Conservation (phyloP, 495 filamentous ascomycete genomes). For the Saxophila tyrrhenica region DNA sequence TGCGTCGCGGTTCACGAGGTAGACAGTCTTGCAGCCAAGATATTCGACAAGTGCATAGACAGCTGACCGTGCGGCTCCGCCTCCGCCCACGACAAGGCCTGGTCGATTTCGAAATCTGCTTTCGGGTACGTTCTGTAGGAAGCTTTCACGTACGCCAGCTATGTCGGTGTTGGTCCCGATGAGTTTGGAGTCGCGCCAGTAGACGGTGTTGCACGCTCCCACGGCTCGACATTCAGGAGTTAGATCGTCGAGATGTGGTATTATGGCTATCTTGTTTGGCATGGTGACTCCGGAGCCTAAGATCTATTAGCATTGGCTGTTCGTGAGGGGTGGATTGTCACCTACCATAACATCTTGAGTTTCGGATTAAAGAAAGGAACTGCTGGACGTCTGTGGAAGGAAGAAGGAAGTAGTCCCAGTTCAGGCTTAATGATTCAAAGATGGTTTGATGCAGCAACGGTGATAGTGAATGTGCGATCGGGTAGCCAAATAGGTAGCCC, state of each 20-base stretch:
- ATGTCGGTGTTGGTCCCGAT: constrained; percentile 69
- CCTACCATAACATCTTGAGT: constrained; percentile 43
- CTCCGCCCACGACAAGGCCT: constrained; percentile 53
- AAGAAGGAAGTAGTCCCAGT: constrained; percentile 50
- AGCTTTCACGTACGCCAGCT: constrained; percentile 57
- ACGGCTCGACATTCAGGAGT: constrained; percentile 56
- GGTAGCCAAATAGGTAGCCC: constrained; percentile 47
- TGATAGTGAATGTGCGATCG: constrained; percentile 56
- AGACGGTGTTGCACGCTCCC: constrained; percentile 66
- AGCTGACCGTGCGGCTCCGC: constrained; percentile 52
- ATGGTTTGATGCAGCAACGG: constrained; percentile 57
- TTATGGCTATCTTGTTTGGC: constrained; percentile 62
- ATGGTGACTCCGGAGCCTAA: constrained; percentile 57
- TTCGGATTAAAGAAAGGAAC: constrained; percentile 39
- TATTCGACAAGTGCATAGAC: constrained; percentile 57
- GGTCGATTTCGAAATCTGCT: constrained; percentile 42
- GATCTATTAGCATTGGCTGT: neutral
- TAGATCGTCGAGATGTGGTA: constrained; percentile 54
- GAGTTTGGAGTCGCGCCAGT: constrained; percentile 42
- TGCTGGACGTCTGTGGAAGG: constrained; percentile 42
- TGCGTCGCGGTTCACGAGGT: constrained; percentile 57
- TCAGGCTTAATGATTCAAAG: constrained; percentile 45
- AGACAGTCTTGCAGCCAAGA: constrained; percentile 53
- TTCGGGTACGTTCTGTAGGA: constrained; percentile 47
- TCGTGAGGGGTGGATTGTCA: neutral